Evolutionary conservation across 768 basidiomycete genomes (phyloP).

Genomic region (Collybia nuda): DNA sequence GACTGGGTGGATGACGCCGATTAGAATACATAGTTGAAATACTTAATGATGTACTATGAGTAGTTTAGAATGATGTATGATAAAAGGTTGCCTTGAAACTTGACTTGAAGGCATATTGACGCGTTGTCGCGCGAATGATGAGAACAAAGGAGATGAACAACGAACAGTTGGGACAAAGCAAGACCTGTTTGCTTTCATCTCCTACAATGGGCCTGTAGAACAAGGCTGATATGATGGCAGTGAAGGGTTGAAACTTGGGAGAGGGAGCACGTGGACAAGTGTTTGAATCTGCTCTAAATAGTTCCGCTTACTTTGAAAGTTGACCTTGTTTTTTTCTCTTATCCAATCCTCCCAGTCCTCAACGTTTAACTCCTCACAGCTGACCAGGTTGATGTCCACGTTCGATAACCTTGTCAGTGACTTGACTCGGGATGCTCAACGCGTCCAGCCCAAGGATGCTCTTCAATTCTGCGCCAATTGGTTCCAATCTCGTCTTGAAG

Average conservation of each 20-base stretch:
- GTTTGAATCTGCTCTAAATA: not conserved
- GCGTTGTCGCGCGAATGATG: too few relatives aligned
- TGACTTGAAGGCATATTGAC: too few relatives aligned
- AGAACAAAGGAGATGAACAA: too few relatives aligned
- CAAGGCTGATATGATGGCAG: too few relatives aligned
- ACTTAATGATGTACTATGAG: conserved; percentile 19
- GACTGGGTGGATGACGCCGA: conserved; percentile 73
- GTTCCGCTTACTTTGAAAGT: not conserved
- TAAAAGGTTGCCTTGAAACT: not conserved
- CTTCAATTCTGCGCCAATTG: conserved; percentile 93
- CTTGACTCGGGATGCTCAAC: conserved; percentile 81
- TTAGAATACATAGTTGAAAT: conserved; percentile 23
- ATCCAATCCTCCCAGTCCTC: conserved; percentile 18
- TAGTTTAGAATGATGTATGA: not conserved
- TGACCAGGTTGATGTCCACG: conserved; percentile 51
- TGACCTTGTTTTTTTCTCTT: conserved; percentile 1
- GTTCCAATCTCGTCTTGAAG: conserved; percentile 88
- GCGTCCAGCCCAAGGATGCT: conserved; percentile 86
- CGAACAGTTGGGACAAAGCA: too few relatives aligned
- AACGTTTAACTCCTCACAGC: not conserved
- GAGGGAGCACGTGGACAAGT: conserved; percentile 1
- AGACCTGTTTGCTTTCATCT: too few relatives aligned
- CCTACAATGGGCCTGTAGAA: too few relatives aligned
- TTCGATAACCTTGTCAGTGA: conserved; percentile 84
- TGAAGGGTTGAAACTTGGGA: not conserved